phyloP scores from a whole-genome alignment of 2,329 filamentous ascomycete species.

The Venturia carpophila region DNA sequence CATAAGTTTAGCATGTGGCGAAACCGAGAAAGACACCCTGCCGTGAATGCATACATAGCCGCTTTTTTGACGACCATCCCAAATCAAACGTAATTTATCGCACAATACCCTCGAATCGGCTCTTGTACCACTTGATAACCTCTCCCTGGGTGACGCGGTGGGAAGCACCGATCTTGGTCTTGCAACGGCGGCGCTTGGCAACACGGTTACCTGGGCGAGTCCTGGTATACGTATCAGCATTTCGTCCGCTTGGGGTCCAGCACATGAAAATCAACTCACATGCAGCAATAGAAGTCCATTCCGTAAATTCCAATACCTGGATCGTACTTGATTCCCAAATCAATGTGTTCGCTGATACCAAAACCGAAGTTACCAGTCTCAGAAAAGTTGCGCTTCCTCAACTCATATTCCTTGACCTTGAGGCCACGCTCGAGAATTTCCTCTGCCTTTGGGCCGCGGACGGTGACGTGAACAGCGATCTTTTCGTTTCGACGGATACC shows the following conservation, averaged over 20 bases:
- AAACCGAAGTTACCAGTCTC: slow-evolving; percentile 99
- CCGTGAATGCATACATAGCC: slow-evolving; percentile 9
- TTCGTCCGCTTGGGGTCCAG: background rate
- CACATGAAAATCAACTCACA: slow-evolving; percentile 49
- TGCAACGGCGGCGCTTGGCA: slow-evolving; percentile 84
- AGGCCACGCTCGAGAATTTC: slow-evolving; percentile 99
- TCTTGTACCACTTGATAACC: slow-evolving; percentile 97
- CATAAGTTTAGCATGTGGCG: slow-evolving; percentile 27
- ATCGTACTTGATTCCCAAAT: slow-evolving; percentile 99
- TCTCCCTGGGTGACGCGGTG: slow-evolving; percentile 93
- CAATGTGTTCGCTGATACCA: slow-evolving; percentile 99
- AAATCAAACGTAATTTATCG: slow-evolving; percentile 58
- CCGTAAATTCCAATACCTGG: slow-evolving; percentile 97
- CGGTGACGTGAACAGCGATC: slow-evolving; percentile 98
- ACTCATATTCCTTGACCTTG: slow-evolving; percentile 99
- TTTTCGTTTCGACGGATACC: slow-evolving; percentile 99
- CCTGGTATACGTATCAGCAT: slow-evolving; percentile 39
- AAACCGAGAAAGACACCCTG: slow-evolving; percentile 28
- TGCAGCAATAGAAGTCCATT: slow-evolving; percentile 99
- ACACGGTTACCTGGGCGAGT: slow-evolving; percentile 98
- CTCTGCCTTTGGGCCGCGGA: slow-evolving; percentile 98
- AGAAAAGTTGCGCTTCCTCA: slow-evolving; percentile 99
- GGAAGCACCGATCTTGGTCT: slow-evolving; percentile 74
- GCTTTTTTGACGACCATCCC: slow-evolving; percentile 21
- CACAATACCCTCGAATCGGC: slow-evolving; percentile 96